Evolutionary conservation across 2,329 filamentous ascomycete genomes (phyloP), one percentile per base, ranked within the genome.

Genomic region (Bipolaris cookei): DNA sequence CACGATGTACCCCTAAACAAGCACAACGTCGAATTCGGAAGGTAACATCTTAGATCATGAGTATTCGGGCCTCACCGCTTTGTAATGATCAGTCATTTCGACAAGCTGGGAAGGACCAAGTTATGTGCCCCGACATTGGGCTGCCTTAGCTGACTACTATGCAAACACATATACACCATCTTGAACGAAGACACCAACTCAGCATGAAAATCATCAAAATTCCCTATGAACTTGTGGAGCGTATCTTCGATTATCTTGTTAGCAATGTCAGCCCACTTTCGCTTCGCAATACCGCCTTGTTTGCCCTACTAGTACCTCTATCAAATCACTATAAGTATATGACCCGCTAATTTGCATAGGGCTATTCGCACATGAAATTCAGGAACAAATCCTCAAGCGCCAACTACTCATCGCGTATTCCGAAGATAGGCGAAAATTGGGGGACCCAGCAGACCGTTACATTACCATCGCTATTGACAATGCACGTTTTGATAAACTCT

Each of bases 401-500:
- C 28, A 43, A 11, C 51, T 37, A 21, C 51, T 54, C 21, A 25
- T 43, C 6, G 44, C 20, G 2, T 54, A 42, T 21, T 48, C 51
- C 4, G n/a, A 28, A 30, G 23, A 47, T 14, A 16, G 28, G 8
- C 23, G 20, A 6, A 37, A 30, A 2, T 5, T 32, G 46, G 4
- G 16, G 18, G 13, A 25, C 23, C 37, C 35, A 10, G 18, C 34
- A 5, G 25, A 20, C 46, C 46, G 34, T 28, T 21, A 49, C 21
- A 49, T 49, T 23, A 16, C 25, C n/a, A 18, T 16, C 14, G 43
- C 43, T 1, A 42, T 25, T 20, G 43, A 54, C 16, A 35, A 48
- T n/a, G 28, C 44, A 13, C 44, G 51, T 8, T 54, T 54, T 32
- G 44, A 43, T 20, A 41, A 48, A n/a, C 44, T 54, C 7, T 54